Percentiles rank a stretch among this genome's conserved stretches.
phyloP scores from a whole-genome alignment of 306 rosid species.

The Cucumis cinereus region DNA sequence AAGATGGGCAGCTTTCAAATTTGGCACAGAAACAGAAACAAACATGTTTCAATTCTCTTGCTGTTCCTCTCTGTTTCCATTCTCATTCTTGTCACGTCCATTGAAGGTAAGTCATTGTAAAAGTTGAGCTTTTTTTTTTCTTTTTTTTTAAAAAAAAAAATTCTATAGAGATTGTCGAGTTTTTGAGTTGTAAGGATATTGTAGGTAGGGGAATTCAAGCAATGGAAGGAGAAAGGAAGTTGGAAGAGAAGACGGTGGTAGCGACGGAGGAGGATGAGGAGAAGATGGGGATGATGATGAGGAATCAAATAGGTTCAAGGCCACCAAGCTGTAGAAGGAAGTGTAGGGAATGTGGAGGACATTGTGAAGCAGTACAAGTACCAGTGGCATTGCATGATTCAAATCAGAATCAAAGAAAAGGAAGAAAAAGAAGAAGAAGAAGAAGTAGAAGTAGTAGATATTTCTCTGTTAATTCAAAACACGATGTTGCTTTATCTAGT shows the following conservation, averaged over 20 bases:
- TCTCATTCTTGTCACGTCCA: slow-evolving; percentile 16
- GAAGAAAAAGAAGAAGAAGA: not conserved
- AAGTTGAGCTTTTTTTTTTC: no score
- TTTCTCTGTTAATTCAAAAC: not conserved
- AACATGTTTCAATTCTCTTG: slow-evolving; percentile 15
- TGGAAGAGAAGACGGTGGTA: not conserved
- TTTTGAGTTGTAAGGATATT: no score
- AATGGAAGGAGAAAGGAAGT: not conserved
- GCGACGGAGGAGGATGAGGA: not conserved
- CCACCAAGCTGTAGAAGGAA: slow-evolving; percentile 58
- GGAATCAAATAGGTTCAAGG: slow-evolving; percentile 47
- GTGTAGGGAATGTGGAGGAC: slow-evolving; percentile 49
- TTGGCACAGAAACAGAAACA: slow-evolving; percentile 35
- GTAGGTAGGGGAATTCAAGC: not conserved
- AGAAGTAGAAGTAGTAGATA: not conserved
- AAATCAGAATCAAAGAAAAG: slow-evolving; percentile 22
- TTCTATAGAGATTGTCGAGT: no score
- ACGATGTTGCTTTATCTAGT: slow-evolving; percentile 24
- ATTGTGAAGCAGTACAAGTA: slow-evolving; percentile 76
- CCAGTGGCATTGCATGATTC: slow-evolving; percentile 30
- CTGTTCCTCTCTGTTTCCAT: slow-evolving; percentile 33
- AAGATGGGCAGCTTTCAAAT: slow-evolving; percentile 42
- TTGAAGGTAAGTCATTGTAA: slow-evolving; percentile 28
- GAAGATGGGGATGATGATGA: slow-evolving; percentile 6
- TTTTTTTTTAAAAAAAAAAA: no score